These are phyloP conservation scores for Nakazawaea siamensis DNA, from an alignment of 805 yeast species.

Conservation along the genomic window DNA sequence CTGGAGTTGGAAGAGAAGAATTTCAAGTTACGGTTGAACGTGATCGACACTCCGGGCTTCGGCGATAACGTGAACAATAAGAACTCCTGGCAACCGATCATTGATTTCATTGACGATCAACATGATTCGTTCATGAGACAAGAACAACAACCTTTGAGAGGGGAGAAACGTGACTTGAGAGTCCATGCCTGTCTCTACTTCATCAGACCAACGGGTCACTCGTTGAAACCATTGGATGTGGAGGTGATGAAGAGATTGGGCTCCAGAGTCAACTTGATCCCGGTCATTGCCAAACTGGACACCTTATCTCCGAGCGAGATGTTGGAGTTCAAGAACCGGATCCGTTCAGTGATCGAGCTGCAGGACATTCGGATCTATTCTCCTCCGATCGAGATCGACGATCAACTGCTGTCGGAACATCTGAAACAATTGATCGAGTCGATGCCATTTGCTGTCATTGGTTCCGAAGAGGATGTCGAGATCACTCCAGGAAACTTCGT, in stretches of 20 bases:
- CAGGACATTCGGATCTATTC: slow-evolving; percentile 80
- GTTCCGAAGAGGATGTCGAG: slow-evolving; percentile 66
- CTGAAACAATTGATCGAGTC: slow-evolving; percentile 72
- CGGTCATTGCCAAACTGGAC: slow-evolving; percentile 85
- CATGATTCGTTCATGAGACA: slow-evolving; percentile 84
- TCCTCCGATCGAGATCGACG: slow-evolving; percentile 73
- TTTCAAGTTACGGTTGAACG: slow-evolving; percentile 66
- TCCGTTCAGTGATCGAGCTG: slow-evolving; percentile 75
- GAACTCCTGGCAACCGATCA: slow-evolving; percentile 79
- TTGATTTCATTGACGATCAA: slow-evolving; percentile 88
- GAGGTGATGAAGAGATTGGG: slow-evolving; percentile 80
- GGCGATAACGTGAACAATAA: slow-evolving; percentile 85
- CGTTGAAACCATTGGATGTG: slow-evolving; percentile 80
- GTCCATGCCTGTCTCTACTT: slow-evolving; percentile 89
- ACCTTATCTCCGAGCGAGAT: slow-evolving; percentile 69
- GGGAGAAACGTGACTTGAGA: slow-evolving; percentile 62
- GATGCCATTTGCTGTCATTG: slow-evolving; percentile 83
- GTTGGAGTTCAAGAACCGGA: slow-evolving; percentile 60
- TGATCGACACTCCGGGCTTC: slow-evolving; percentile 90
- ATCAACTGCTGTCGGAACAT: slow-evolving; percentile 70
- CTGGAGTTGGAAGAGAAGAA: slow-evolving; percentile 83
- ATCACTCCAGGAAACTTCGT: slow-evolving; percentile 55
- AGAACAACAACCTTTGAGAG: slow-evolving; percentile 84
- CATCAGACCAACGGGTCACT: slow-evolving; percentile 86
- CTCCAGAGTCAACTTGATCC: slow-evolving; percentile 77